phyloP scores from a whole-genome alignment of 352 stramenopile genomes.

The Elongisporangium prolatum region DNA sequence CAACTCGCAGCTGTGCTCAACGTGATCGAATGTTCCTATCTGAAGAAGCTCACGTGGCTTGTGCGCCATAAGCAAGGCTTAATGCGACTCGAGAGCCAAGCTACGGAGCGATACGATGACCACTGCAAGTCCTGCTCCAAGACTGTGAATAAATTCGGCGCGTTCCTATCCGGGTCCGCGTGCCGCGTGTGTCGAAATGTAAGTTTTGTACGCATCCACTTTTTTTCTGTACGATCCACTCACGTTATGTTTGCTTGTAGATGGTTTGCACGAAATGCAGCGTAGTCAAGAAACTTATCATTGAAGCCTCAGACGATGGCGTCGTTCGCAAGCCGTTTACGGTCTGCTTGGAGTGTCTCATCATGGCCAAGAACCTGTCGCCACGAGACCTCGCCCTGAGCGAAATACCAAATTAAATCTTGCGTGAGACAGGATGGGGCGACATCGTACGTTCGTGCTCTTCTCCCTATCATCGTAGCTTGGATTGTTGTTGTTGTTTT shows the following conservation, averaged over 20 bases:
- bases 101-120: slow-evolving; percentile 11
- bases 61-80: slow-evolving; percentile 14
- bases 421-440: background rate
- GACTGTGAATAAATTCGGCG: slow-evolving; percentile 26
- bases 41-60: slow-evolving; percentile 69
- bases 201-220: background rate
- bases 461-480: background rate
- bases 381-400: slow-evolving; percentile 32
- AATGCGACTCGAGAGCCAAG: background rate
- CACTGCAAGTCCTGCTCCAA: slow-evolving; percentile 31
- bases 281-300: slow-evolving; percentile 49
- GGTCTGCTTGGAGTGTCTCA: slow-evolving; percentile 43
- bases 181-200: slow-evolving; percentile 30
- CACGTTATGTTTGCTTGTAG: background rate
- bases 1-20: slow-evolving; percentile 29
- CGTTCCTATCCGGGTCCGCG: slow-evolving; percentile 24
- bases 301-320: slow-evolving; percentile 35
- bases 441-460: background rate
- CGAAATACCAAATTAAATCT: background rate
- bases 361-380: slow-evolving; percentile 42
- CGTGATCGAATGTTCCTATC: slow-evolving; percentile 47
- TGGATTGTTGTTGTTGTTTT: background rate
- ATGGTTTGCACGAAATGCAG: slow-evolving; percentile 48
- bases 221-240: background rate
- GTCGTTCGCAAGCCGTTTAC: slow-evolving; percentile 14